Evolutionary conservation across 2,329 filamentous ascomycete species (phyloP).

Genomic region (Cladophialophora bantiana): DNA sequence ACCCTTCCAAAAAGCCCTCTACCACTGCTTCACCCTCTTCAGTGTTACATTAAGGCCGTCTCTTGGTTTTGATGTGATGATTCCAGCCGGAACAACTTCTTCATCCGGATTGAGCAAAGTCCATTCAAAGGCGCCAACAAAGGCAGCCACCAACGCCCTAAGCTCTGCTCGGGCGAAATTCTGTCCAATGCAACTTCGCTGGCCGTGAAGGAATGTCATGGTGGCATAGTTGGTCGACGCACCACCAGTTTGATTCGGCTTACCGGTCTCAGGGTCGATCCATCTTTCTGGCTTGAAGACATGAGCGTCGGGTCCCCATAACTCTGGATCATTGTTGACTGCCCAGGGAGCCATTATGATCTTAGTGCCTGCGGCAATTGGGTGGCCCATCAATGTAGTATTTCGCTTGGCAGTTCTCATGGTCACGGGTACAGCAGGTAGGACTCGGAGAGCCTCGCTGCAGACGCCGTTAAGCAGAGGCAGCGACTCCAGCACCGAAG

Average conservation of each 20-base stretch:
- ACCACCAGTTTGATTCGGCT: slow-evolving; percentile 60
- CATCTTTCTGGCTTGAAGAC: slow-evolving; percentile 48
- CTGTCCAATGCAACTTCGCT: slow-evolving; percentile 40
- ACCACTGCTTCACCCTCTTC: not conserved
- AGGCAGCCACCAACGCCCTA: slow-evolving; percentile 79
- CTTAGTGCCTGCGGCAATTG: slow-evolving; percentile 73
- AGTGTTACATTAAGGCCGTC: slow-evolving; percentile 70
- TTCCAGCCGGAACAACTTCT: slow-evolving; percentile 57
- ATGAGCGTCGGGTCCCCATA: slow-evolving; percentile 46
- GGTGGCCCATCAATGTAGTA: slow-evolving; percentile 68
- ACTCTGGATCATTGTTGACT: slow-evolving; percentile 42
- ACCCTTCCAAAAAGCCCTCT: not conserved
- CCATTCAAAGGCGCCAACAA: slow-evolving; percentile 62
- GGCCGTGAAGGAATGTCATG: slow-evolving; percentile 77
- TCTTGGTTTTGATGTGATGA: slow-evolving; percentile 62
- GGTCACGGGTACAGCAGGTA: slow-evolving; percentile 43
- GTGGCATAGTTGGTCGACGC: slow-evolving; percentile 74
- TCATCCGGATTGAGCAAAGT: slow-evolving; percentile 67
- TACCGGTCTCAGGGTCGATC: slow-evolving; percentile 49
- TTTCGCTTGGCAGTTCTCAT: slow-evolving; percentile 60
- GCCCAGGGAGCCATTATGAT: slow-evolving; percentile 65
- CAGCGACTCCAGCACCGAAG: slow-evolving; percentile 46
- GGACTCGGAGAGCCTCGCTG: slow-evolving; percentile 59
- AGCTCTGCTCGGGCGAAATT: slow-evolving; percentile 76
- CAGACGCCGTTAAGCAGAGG: slow-evolving; percentile 59